Conservation (phyloP, 176 grass and related monocot species). For the Raddia distichophylla region DNA sequence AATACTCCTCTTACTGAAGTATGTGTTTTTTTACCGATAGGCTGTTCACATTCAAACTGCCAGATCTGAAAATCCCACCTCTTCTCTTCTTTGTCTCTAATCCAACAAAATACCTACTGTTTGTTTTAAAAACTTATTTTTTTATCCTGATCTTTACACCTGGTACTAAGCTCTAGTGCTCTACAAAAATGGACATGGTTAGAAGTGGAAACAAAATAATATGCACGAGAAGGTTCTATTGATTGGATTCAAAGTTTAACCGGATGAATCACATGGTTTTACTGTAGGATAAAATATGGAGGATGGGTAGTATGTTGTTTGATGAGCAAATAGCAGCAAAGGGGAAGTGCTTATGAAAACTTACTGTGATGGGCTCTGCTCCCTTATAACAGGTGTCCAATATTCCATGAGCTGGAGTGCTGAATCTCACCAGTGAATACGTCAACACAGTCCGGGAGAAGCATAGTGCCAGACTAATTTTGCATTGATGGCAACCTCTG, state of each 20-base stretch:
- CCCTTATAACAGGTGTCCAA: background rate
- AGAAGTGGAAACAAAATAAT: constrained; percentile 12
- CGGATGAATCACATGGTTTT: background rate
- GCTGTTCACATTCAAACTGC: background rate
- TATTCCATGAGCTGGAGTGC: background rate
- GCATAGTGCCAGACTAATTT: constrained; percentile 10
- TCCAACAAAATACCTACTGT: background rate
- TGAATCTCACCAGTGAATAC: background rate
- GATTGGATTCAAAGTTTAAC: background rate
- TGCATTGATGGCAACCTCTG: background rate
- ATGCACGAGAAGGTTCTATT: background rate
- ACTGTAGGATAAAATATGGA: background rate
- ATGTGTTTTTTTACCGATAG: constrained; percentile 6
- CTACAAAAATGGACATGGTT: background rate
- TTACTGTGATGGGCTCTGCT: background rate
- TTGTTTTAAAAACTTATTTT: background rate
- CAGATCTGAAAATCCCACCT: background rate
- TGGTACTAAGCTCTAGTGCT: constrained; percentile 14
- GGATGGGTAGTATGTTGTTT: background rate
- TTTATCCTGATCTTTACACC: background rate
- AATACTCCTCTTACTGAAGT: background rate
- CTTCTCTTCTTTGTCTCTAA: background rate
- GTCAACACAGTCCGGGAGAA: background rate
- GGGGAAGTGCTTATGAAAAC: background rate
- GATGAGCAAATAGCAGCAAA: background rate